Evolutionary conservation across 495 filamentous ascomycete genomes (phyloP), one percentile per base, ranked within the genome.

Genomic region (Penicillium turbatum): DNA sequence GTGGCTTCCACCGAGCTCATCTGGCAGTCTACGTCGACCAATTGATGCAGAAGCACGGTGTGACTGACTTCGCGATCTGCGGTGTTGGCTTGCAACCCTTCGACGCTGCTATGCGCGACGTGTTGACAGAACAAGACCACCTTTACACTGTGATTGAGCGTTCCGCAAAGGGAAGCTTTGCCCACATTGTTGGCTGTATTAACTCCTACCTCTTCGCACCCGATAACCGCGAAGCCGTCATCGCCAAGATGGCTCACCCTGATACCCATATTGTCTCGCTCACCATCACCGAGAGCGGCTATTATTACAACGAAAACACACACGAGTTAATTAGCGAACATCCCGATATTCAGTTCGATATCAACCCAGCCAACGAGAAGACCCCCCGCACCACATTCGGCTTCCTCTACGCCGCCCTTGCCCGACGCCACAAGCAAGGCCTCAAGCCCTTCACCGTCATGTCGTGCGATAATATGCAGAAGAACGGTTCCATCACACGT

Each of bases 381-480:
- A 29, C 56, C 15, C 74, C 74, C 0, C 65, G 61, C 44, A 78
- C 74, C 30, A 76, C 72, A 19, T 78, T 76, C 47, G 74, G 74
- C 34, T 78, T 76, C 62, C 71, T 78, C 42, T 76, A 74, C 59
- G 72, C 72, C 38, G 74, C 74, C 32, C 57, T 78, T 37, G 68
- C 62, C 5, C 67, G 68, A 3, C 74, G 74, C 39, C 59, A 69
- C 46, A 40, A 66, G 53, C 60, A 70, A 35, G 74, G 74, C 4
- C 68, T 76, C 36, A 70, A 68, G 38, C 74, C 74, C 21, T 78
- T 78, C 64, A 78, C 74, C 54, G 72, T 76, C 39, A 65, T 78
- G 68, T 78, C 74, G 7, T 78, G 74, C 54, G 74, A 78, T 53
- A 78, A 78, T 61, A 78, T 78, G 74, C 71, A 76, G 65, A 75